Evolutionary conservation across 2,329 filamentous ascomycete species (phyloP).

Genomic region (Xylariaceae sp.): DNA sequence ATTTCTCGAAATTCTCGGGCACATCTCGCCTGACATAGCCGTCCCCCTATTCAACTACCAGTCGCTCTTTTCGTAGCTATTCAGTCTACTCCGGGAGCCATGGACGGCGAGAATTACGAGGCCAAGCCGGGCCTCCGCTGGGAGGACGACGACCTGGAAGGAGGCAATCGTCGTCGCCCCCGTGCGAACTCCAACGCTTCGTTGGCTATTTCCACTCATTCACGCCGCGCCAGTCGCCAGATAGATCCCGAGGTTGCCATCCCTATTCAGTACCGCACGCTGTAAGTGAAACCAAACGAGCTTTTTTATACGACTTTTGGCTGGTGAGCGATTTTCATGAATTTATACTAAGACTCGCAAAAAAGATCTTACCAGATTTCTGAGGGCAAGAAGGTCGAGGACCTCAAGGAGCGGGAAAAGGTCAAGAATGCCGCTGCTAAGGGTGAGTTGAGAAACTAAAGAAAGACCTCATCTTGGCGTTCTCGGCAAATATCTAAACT

Average conservation of each 20-base stretch:
- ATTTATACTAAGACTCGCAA: constrained; percentile 14
- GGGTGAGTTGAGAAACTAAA: constrained; percentile 12
- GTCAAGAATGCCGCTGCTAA: constrained; percentile 41
- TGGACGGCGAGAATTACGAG: constrained; percentile 23
- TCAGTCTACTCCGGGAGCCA: background rate
- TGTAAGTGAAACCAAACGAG: constrained; percentile 35
- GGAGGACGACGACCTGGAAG: constrained; percentile 37
- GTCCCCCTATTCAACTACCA: background rate
- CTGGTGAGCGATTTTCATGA: background rate
- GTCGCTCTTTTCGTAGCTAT: background rate
- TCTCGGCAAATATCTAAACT: constrained; percentile 9
- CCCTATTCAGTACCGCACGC: constrained; percentile 51
- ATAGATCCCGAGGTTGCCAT: constrained; percentile 40
- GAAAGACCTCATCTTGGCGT: constrained; percentile 3
- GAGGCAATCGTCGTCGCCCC: constrained; percentile 24
- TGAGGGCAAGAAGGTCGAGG: constrained; percentile 44
- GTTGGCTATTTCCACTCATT: constrained; percentile 38
- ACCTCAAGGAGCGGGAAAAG: constrained; percentile 36
- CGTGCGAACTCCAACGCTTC: constrained; percentile 27
- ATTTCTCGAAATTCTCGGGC: background rate
- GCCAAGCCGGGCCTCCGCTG: constrained; percentile 32
- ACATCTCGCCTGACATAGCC: constrained; percentile 1
- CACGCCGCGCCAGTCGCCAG: constrained; percentile 34
- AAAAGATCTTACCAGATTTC: constrained; percentile 50
- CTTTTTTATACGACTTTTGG: background rate